These are phyloP conservation scores for Ilyonectria robusta DNA, from an alignment of 2,329 filamentous ascomycete genomes.

Conservation along the genomic window DNA sequence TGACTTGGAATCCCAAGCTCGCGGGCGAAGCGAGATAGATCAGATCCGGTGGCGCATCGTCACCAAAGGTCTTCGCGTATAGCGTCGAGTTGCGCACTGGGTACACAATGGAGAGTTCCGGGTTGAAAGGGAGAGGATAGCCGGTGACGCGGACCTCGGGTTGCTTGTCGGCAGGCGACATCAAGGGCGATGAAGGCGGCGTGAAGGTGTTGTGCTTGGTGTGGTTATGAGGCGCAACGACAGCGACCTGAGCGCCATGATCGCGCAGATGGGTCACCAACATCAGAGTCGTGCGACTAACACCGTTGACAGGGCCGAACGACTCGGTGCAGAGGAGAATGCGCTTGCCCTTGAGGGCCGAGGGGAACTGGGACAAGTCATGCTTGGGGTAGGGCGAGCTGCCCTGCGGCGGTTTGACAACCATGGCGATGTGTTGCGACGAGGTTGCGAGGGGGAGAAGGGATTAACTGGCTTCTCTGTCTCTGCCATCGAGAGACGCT, in stretches of 20 bases:
- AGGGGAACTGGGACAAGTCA: slow-evolving; percentile 62
- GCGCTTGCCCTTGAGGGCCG: slow-evolving; percentile 69
- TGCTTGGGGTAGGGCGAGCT: slow-evolving; percentile 45
- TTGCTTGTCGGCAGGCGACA: slow-evolving; percentile 52
- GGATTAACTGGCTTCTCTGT: not conserved
- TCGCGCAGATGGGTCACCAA: slow-evolving; percentile 76
- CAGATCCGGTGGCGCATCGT: slow-evolving; percentile 68
- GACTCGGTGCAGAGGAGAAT: slow-evolving; percentile 80
- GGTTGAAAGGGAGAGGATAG: slow-evolving; percentile 79
- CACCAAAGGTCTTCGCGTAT: slow-evolving; percentile 71
- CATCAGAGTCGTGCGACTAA: slow-evolving; percentile 78
- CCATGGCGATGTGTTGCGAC: slow-evolving; percentile 31
- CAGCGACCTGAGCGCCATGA: slow-evolving; percentile 75
- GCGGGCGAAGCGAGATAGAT: slow-evolving; percentile 80
- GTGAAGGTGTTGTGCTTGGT: slow-evolving; percentile 69
- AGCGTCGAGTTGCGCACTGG: slow-evolving; percentile 76
- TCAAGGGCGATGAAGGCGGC: slow-evolving; percentile 55
- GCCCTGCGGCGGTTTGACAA: slow-evolving; percentile 20
- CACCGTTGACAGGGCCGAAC: slow-evolving; percentile 81
- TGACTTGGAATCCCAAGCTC: slow-evolving; percentile 78
- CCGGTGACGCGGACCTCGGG: slow-evolving; percentile 73
- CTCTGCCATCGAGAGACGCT: not conserved
- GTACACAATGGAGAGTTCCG: slow-evolving; percentile 78
- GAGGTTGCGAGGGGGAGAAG: slow-evolving; percentile 12
- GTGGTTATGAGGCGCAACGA: slow-evolving; percentile 75